These are phyloP conservation scores for Phytophthora cactorum DNA, from an alignment of 352 stramenopile genomes.

Conservation along the genomic window DNA sequence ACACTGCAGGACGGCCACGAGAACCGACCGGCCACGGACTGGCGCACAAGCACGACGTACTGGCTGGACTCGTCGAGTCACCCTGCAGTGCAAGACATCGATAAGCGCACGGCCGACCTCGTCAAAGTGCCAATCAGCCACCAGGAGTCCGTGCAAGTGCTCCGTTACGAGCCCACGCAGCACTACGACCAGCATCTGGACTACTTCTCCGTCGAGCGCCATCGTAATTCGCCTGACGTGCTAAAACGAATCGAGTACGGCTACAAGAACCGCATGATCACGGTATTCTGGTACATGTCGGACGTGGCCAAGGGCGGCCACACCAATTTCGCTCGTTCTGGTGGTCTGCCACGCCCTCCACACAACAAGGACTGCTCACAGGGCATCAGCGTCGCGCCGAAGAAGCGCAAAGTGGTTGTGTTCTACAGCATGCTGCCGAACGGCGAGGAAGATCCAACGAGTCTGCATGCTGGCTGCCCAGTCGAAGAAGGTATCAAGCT, in stretches of 20 bases:
- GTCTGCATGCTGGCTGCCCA: constrained; percentile 71
- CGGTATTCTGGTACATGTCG: constrained; percentile 88
- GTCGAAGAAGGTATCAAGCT: constrained; percentile 80
- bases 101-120: constrained; percentile 67
- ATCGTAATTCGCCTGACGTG: not conserved
- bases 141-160: constrained; percentile 74
- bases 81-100: constrained; percentile 52
- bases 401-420: constrained; percentile 81
- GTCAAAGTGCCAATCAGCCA: constrained; percentile 63
- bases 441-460: constrained; percentile 65
- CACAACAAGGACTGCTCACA: constrained; percentile 68
- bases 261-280: constrained; percentile 53
- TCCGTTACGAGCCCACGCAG: constrained; percentile 74
- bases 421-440: constrained; percentile 86
- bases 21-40: constrained; percentile 67
- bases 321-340: not conserved
- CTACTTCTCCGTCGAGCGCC: constrained; percentile 21
- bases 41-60: constrained; percentile 82
- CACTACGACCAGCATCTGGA: constrained; percentile 81
- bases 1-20: constrained; percentile 69
- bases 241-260: not conserved
- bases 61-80: constrained; percentile 65
- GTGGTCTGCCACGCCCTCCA: constrained; percentile 26
- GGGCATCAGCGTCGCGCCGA: constrained; percentile 63
- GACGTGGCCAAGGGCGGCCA: not conserved